These are phyloP conservation scores for Fraxinus ornus DNA, from an alignment of 305 asterid species.

Conservation along the genomic window DNA sequence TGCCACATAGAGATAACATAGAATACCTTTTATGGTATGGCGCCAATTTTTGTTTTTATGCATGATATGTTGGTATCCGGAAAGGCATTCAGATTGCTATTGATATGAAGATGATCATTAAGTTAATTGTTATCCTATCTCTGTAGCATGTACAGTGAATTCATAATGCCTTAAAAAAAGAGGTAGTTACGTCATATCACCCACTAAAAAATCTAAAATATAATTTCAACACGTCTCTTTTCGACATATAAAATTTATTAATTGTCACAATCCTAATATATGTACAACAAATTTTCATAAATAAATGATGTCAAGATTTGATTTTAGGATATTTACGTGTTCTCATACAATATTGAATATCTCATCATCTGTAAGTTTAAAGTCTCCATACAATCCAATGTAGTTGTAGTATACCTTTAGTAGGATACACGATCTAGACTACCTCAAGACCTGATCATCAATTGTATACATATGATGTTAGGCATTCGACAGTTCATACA, in stretches of 20 bases:
- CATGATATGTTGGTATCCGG: neutral
- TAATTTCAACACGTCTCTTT: neutral
- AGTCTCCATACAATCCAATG: neutral
- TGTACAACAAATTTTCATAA: neutral
- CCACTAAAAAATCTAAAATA: neutral
- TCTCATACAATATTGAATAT: too few species aligned
- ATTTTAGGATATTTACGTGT: neutral
- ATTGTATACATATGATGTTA: neutral
- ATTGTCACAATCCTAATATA: neutral
- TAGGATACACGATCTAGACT: neutral
- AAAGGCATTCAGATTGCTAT: neutral
- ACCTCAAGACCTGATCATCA: neutral
- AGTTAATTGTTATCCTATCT: neutral
- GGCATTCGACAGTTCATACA: neutral
- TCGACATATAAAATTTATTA: neutral
- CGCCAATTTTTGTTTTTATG: neutral
- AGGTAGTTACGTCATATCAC: neutral
- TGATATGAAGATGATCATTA: neutral
- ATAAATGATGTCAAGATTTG: neutral
- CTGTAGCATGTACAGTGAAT: neutral
- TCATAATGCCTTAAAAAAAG: neutral
- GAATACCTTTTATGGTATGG: too few species aligned
- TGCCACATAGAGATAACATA: too few species aligned
- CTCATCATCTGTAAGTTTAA: neutral
- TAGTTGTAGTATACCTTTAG: neutral